Conservation (phyloP, 2,329 filamentous ascomycete genomes). For the Aspergillus sp. region DNA sequence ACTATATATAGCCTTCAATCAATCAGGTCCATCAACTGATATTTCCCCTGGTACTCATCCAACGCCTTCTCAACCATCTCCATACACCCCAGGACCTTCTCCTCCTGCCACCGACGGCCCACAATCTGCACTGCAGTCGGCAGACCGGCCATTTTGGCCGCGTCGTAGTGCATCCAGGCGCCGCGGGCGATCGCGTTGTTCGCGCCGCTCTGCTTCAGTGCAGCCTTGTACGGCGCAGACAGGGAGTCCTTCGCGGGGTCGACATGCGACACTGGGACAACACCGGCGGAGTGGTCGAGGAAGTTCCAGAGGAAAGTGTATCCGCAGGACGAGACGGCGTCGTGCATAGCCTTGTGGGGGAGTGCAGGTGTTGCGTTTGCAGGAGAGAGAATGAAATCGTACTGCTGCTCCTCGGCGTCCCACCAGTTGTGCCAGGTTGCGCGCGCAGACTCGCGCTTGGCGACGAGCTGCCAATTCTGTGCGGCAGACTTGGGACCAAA, state of each 20-base stretch:
- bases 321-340: conserved; percentile 75
- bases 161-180: conserved; percentile 79
- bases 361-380: conserved; percentile 85
- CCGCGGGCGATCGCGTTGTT: conserved; percentile 73
- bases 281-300: conserved; percentile 77
- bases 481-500: conserved; percentile 66
- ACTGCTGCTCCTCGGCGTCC: conserved; percentile 55
- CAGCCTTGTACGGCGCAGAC: conserved; percentile 37
- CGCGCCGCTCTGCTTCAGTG: conserved; percentile 27
- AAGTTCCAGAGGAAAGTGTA: conserved; percentile 93
- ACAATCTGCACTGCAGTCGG: conserved; percentile 82
- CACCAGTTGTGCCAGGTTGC: conserved; percentile 77
- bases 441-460: conserved; percentile 67
- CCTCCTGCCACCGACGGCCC: conserved; percentile 69
- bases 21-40: conserved; percentile 28
- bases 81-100: conserved; percentile 79
- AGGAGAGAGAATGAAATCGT: conserved; percentile 75
- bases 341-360: conserved; percentile 76
- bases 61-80: conserved; percentile 66
- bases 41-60: conserved; percentile 36
- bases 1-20: too few species aligned
- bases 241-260: conserved; percentile 61
- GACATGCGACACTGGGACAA: conserved; percentile 78
- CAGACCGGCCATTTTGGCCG: conserved; percentile 71
- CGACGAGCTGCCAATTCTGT: conserved; percentile 76